Evolutionary conservation across 768 basidiomycete genomes (phyloP), one percentile per base, ranked within the genome.

Genomic region (Harrya chromipes): DNA sequence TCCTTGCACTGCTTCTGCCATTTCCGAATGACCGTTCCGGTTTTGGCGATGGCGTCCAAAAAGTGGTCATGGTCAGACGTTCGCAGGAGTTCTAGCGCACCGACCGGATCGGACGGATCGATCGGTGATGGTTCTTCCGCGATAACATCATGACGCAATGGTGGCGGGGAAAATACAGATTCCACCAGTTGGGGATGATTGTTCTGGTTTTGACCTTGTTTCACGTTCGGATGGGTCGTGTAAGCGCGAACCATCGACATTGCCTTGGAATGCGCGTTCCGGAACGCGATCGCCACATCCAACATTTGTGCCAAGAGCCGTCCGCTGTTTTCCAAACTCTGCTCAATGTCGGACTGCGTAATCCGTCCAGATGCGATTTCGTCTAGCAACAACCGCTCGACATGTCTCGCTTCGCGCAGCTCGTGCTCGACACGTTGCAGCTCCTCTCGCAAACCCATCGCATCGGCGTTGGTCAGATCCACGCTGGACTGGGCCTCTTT

Each of bases 1-100:
- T 92, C 87, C 64, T 92, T 95, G 72, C 92, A 95, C 64, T 94
- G 93, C 65, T 93, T 97, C 72, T 94, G 90, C 93, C 94, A 98
- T 66, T 95, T 97, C 48, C 90, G 85, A 50, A 94, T 88, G 10
- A 90, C 87, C 13, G 87, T 80, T n/a, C 86, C 85, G 11, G 85
- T 82, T 65, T 92, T 91, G 47, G 76, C 72, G 38, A 97, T 80
- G 0, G 84, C 83, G 44, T 95, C 94, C 42, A 90, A 68, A 67
- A 97, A 95, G 55, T 82, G 78, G 56, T 90, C 89, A 56, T 94
- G 85, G 61, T 92, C 90, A 61, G 90, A 90, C 21, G 79, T 78
- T 38, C 87, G 75, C 19, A 93, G 68, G 13, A 75, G 70, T 46
- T 90, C 87, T 33, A 93, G 67, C 0, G 88, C 87, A 39, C 79